A percentile compares a stretch with the other conserved stretches of the same genome.
phyloP scores from a whole-genome alignment of 306 rosid genomes.

The Vigna unguiculata region DNA sequence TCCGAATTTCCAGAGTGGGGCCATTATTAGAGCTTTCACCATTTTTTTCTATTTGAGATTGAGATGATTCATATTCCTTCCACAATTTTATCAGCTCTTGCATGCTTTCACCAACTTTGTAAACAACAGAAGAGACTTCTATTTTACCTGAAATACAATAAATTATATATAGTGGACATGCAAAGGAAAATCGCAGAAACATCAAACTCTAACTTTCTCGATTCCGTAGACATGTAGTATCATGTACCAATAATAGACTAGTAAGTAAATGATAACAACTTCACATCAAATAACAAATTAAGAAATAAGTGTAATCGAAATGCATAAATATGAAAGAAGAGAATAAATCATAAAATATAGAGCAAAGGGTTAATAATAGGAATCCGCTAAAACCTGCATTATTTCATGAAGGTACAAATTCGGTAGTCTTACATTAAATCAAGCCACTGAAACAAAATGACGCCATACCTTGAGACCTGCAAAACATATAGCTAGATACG shows the following conservation, averaged over 20 bases:
- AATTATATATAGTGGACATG: slow-evolving; percentile 41
- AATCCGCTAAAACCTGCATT: slow-evolving; percentile 33
- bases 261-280: slow-evolving; percentile 4
- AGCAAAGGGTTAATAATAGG: slow-evolving; percentile 23
- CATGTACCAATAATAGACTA: slow-evolving; percentile 11
- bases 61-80: slow-evolving; percentile 75
- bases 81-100: slow-evolving; percentile 94
- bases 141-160: slow-evolving; percentile 72
- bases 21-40: slow-evolving; percentile 70
- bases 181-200: slow-evolving; percentile 31
- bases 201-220: slow-evolving; percentile 17
- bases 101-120: slow-evolving; percentile 98
- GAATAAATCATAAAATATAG: slow-evolving; percentile 28
- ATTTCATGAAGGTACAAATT: slow-evolving; percentile 41
- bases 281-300: slow-evolving; percentile 29
- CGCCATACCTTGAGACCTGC: slow-evolving; percentile 96
- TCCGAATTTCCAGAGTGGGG: slow-evolving; percentile 87
- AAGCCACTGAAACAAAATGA: slow-evolving; percentile 51
- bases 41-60: slow-evolving; percentile 65
- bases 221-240: slow-evolving; percentile 17
- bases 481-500: slow-evolving; percentile 49
- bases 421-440: slow-evolving; percentile 33
- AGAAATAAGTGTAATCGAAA: slow-evolving; percentile 16
- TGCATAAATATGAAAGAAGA: slow-evolving; percentile 24
- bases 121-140: slow-evolving; percentile 77